phyloP scores from a whole-genome alignment of 2,329 filamentous ascomycete genomes.

The Zasmidium cellare region DNA sequence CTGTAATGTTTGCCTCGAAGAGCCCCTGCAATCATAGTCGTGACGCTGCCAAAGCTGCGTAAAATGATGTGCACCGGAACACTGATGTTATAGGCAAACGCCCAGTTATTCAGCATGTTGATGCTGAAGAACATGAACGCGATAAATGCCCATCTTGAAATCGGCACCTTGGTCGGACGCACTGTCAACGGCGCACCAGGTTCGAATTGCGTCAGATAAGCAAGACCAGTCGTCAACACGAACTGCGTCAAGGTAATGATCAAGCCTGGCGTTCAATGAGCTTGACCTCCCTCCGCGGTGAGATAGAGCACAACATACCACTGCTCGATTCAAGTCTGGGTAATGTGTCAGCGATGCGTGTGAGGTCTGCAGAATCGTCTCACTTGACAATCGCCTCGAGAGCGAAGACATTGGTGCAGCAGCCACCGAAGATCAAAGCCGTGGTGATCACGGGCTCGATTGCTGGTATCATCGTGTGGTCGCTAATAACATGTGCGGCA shows the following conservation, averaged over 20 bases:
- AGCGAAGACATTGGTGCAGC: constrained; percentile 95
- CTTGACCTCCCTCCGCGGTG: not conserved
- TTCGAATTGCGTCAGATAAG: constrained; percentile 47
- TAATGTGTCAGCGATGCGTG: constrained; percentile 11
- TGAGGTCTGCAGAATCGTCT: constrained; percentile 39
- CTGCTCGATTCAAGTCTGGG: constrained; percentile 77
- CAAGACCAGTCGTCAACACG: constrained; percentile 62
- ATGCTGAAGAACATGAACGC: constrained; percentile 89
- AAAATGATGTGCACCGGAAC: constrained; percentile 97
- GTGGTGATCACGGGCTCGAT: constrained; percentile 57
- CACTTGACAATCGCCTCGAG: constrained; percentile 93
- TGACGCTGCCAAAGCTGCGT: constrained; percentile 90
- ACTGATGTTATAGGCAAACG: constrained; percentile 94
- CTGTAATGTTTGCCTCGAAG: constrained; percentile 84
- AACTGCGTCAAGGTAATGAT: constrained; percentile 55
- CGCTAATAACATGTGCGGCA: not conserved
- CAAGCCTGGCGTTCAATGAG: constrained; percentile 58
- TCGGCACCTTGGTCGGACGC: constrained; percentile 74
- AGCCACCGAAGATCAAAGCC: constrained; percentile 89
- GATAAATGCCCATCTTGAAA: constrained; percentile 83
- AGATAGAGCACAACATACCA: constrained; percentile 54
- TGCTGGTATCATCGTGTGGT: constrained; percentile 13
- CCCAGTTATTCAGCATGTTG: constrained; percentile 96
- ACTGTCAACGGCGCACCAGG: constrained; percentile 69
- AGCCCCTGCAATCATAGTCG: constrained; percentile 89